A percentile compares a stretch with the other conserved stretches of the same genome.
Conservation (phyloP, 768 basidiomycete genomes). For the Amanita pallidorosea region DNA sequence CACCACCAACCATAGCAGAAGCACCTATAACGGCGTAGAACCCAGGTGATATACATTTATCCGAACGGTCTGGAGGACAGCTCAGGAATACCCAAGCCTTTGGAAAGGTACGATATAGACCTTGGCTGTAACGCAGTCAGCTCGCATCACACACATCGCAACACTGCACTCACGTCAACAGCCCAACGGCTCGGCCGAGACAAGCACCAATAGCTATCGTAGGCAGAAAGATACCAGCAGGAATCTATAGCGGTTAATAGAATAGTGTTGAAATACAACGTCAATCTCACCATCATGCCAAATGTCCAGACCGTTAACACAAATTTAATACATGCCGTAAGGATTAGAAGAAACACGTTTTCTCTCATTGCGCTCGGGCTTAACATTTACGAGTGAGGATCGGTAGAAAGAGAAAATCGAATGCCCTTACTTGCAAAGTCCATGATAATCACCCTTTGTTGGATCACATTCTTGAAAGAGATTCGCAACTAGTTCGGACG, state of each 20-base stretch:
- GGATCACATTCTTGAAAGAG: conserved; percentile 78
- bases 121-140: conserved; percentile 36
- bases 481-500: conserved; percentile 75
- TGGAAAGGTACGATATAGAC: conserved; percentile 53
- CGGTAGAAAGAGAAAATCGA: not conserved
- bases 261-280: not conserved
- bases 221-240: conserved; percentile 68
- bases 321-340: conserved; percentile 54
- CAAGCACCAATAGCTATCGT: conserved; percentile 70
- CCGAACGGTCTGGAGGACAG: conserved; percentile 61
- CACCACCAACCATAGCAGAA: conserved; percentile 65
- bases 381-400: not conserved
- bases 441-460: conserved; percentile 54
- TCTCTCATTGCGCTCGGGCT: conserved; percentile 59
- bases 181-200: conserved; percentile 58
- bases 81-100: conserved; percentile 60
- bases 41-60: conserved; percentile 61
- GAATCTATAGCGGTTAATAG: conserved; percentile 32
- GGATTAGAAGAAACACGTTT: conserved; percentile 54
- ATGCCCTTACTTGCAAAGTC: conserved; percentile 64
- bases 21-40: conserved; percentile 75
- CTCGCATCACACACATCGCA: not conserved
- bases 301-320: conserved; percentile 67
- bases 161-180: conserved; percentile 46
- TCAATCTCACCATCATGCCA: conserved; percentile 53